Evolutionary conservation across 257 asterid genomes (phyloP), one percentile per base, ranked within the genome.

Genomic region (Linderniella brevidens): DNA sequence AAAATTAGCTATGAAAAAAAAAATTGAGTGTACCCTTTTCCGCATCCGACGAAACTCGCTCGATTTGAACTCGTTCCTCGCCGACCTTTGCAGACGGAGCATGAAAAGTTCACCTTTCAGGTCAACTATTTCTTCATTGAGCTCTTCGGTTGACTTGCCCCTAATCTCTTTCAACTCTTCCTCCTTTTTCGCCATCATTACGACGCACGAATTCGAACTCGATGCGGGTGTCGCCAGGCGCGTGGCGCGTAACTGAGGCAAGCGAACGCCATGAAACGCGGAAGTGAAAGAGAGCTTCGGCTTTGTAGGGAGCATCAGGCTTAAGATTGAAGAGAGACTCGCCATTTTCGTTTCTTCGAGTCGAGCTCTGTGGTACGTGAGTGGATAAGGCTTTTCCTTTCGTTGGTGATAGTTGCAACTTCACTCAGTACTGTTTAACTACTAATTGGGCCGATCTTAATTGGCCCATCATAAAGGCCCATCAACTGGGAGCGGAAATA

Each of bases 81-180:
- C 96, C 17, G 99, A 77, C 46, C 86, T 74, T 63, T 88, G 94
- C 52, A 88, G 90, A 48, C 96, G 96, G 48, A 90, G 93, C 99
- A 90, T 90, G 38, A 90, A 72, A 29, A 90, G 77, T 79, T 90
- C 99, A 36, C 99, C 99, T 64, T 90, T 85, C 37, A 85, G 79
- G 73, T 86, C 96, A 13, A 86, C 73, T 14, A 85, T 74, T 62
- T 90, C 96, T 63, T 90, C 93, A 39, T 85, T 64, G 7, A 90
- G 67, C 67, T 81, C 80, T 12, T 90, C 94, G 0, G 88, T 71
- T 4, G 96, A 64, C 66, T 81, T 90, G 19, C 71, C 43, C 66
- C 94, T 70, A 12, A 90, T 75, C 38, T 79, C 93, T 63, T 73
- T 85, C 76, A 85, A 61, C 43, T 90, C 93, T 43, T 78, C 96